Conservation (phyloP, 768 basidiomycete genomes). For the Russula virescens region DNA sequence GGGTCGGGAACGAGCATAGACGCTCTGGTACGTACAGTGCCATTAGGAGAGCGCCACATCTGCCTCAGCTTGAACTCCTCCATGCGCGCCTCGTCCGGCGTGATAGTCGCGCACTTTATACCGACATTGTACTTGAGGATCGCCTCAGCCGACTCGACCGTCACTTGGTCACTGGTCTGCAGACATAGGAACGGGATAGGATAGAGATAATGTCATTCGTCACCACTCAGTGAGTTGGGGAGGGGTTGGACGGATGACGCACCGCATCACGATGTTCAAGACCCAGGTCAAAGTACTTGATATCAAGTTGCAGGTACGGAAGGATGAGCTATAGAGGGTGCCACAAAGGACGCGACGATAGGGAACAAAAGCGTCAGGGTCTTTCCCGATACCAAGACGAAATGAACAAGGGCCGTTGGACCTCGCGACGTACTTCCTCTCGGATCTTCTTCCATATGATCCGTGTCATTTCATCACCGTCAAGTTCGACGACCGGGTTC, state of each 20-base stretch:
- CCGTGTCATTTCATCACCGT: constrained; percentile 98
- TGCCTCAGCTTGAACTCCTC: constrained; percentile 97
- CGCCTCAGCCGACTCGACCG: constrained; percentile 89
- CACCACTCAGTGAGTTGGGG: too few relatives aligned
- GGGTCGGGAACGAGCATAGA: background rate
- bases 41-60: constrained; percentile 98
- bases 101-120: constrained; percentile 99
- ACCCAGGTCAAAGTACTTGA: constrained; percentile 99
- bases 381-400: background rate
- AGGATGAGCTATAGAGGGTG: constrained; percentile 69
- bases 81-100: constrained; percentile 94
- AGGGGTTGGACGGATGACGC: too few relatives aligned
- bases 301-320: constrained; percentile 90
- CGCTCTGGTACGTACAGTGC: constrained; percentile 54
- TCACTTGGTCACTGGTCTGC: constrained; percentile 91
- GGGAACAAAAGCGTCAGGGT: background rate
- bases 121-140: constrained; percentile 93
- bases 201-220: too few relatives aligned
- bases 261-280: constrained; percentile 89
- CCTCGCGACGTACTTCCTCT: constrained; percentile 63
- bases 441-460: constrained; percentile 99
- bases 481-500: constrained; percentile 91
- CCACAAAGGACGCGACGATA: background rate
- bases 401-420: background rate
- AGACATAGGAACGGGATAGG: background rate